Percentiles rank a stretch among this genome's conserved stretches.
Conservation (phyloP, 1,139 yeast genomes). For the Suhomyces atakaporum region DNA sequence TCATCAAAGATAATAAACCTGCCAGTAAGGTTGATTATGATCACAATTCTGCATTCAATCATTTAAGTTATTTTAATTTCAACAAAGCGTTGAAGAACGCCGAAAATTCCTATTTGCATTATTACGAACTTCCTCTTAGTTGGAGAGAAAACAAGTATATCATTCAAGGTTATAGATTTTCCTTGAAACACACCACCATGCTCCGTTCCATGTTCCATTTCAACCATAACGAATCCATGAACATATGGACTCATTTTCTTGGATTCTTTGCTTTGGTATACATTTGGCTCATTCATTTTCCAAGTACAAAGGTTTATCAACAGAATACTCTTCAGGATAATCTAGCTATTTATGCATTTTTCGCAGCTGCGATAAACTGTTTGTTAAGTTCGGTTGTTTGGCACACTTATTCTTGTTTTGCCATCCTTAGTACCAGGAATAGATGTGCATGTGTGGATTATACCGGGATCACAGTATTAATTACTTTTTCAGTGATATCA, state of each 20-base stretch:
- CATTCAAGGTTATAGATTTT: conserved; percentile 81
- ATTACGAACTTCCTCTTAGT: conserved; percentile 84
- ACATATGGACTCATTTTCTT: conserved; percentile 88
- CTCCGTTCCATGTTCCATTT: conserved; percentile 55
- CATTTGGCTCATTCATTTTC: conserved; percentile 62
- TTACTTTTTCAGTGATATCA: conserved; percentile 86
- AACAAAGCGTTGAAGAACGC: conserved; percentile 62
- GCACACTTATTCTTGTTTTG: conserved; percentile 90
- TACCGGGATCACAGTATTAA: conserved; percentile 87
- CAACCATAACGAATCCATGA: conserved; percentile 84
- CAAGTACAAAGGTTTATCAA: conserved; percentile 48
- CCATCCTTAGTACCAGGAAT: conserved; percentile 62
- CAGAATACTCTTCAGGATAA: conserved; percentile 50
- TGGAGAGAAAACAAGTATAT: conserved; percentile 94
- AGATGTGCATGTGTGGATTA: conserved; percentile 92
- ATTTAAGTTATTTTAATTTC: conserved; percentile 56
- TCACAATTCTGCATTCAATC: conserved; percentile 34
- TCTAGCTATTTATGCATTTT: conserved; percentile 59
- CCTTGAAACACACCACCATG: conserved; percentile 63
- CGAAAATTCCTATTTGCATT: conserved; percentile 57
- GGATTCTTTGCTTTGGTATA: conserved; percentile 66
- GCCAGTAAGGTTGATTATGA: conserved; percentile 32
- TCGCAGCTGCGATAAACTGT: conserved; percentile 75
- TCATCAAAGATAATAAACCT: conserved; percentile 42
- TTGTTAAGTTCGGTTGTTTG: conserved; percentile 76